Conservation (phyloP, 202 grass and related monocot genomes). For the Dendrocalamus latiflorus region DNA sequence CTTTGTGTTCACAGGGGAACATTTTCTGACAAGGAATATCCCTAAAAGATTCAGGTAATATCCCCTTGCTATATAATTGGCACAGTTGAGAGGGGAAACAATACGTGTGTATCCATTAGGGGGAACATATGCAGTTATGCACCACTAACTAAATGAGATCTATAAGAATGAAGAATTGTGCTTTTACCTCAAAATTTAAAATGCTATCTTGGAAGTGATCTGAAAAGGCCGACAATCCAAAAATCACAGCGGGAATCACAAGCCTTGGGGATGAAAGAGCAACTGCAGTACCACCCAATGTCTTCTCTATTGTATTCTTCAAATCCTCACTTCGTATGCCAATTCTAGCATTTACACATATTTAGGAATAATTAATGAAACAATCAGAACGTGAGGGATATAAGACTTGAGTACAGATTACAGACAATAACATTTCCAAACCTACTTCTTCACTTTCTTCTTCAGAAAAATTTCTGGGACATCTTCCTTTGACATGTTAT, state of each 20-base stretch:
- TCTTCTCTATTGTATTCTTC: slow-evolving; percentile 65
- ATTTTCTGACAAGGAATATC: neutral
- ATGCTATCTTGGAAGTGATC: slow-evolving; percentile 66
- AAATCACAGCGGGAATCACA: too few species aligned
- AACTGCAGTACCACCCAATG: slow-evolving; percentile 51
- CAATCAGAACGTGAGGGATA: neutral
- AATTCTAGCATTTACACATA: slow-evolving; percentile 38
- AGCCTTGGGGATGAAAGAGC: too few species aligned
- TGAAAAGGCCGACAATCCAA: too few species aligned
- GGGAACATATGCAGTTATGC: neutral
- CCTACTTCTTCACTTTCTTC: slow-evolving; percentile 80
- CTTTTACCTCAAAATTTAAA: slow-evolving; percentile 84
- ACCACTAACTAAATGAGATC: neutral
- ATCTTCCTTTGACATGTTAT: slow-evolving; percentile 73
- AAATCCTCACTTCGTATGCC: slow-evolving; percentile 84
- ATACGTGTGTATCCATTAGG: neutral
- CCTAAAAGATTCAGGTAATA: neutral
- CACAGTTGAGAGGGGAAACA: neutral
- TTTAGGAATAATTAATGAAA: slow-evolving; percentile 27
- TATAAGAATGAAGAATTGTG: neutral
- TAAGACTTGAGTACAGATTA: neutral
- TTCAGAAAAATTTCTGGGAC: slow-evolving; percentile 73
- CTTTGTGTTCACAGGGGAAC: neutral
- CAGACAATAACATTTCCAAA: slow-evolving; percentile 1
- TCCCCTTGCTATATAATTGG: neutral